These are phyloP conservation scores for Bipolaris sorokiniana DNA, from an alignment of 2,329 filamentous ascomycete genomes.

Conservation along the genomic window DNA sequence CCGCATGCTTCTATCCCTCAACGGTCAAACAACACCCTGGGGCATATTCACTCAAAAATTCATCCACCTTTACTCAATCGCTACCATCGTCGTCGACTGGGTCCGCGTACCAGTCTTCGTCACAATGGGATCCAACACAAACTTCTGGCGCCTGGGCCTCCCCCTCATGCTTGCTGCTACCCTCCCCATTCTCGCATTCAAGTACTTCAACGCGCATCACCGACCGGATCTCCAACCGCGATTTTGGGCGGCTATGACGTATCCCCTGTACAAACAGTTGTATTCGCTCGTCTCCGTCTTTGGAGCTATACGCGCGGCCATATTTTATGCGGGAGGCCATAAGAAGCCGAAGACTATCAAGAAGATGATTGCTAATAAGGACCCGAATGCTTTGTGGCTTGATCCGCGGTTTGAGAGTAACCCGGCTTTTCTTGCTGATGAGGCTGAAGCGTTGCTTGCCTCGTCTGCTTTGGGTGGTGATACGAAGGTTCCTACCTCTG, in stretches of 20 bases:
- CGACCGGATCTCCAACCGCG: slow-evolving; percentile 21
- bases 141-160: slow-evolving; percentile 18
- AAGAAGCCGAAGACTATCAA: slow-evolving; percentile 19
- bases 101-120: slow-evolving; percentile 23
- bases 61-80: slow-evolving; percentile 23
- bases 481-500: not conserved
- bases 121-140: slow-evolving; percentile 17
- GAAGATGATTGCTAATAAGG: slow-evolving; percentile 22
- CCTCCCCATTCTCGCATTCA: slow-evolving; percentile 19
- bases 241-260: slow-evolving; percentile 23
- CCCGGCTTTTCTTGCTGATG: slow-evolving; percentile 23
- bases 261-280: slow-evolving; percentile 24
- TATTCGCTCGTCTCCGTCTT: slow-evolving; percentile 22
- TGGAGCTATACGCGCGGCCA: slow-evolving; percentile 19
- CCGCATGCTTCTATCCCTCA: slow-evolving; percentile 19
- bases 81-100: slow-evolving; percentile 25
- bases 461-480: not conserved
- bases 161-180: slow-evolving; percentile 22
- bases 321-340: slow-evolving; percentile 23
- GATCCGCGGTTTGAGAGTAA: slow-evolving; percentile 22
- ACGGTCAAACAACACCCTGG: slow-evolving; percentile 14
- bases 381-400: slow-evolving; percentile 24
- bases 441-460: slow-evolving; percentile 9
- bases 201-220: slow-evolving; percentile 19
- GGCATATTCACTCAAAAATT: slow-evolving; percentile 28